A percentile compares a stretch with the other conserved stretches of the same genome.
Conservation (phyloP, 73 alveolate genomes). For the Paraurostyla sp. region DNA sequence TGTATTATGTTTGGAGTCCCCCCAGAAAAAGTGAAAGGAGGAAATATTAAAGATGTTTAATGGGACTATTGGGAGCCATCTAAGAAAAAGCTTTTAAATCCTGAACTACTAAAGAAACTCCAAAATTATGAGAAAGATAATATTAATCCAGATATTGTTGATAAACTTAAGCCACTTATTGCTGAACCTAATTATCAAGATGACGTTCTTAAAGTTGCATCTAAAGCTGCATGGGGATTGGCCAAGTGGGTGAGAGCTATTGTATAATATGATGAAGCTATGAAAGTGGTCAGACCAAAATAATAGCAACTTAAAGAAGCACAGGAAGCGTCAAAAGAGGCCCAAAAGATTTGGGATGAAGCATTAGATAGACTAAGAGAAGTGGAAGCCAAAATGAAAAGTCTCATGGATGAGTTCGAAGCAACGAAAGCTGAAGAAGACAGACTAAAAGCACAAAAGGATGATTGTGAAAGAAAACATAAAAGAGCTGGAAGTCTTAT, state of each 20-base stretch:
- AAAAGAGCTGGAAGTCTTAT: conserved; percentile 98
- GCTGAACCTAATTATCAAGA: conserved; percentile 81
- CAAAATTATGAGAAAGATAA: conserved; percentile 85
- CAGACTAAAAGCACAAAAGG: conserved; percentile 93
- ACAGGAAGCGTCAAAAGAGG: conserved; percentile 91
- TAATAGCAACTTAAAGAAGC: conserved; percentile 98
- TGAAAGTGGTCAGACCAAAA: conserved; percentile 98
- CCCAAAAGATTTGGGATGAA: conserved; percentile 90
- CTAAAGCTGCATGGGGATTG: conserved; percentile 92
- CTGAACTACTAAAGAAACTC: conserved; percentile 85
- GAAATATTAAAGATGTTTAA: conserved; percentile 81
- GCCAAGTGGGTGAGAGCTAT: conserved; percentile 95
- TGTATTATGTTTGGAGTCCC: conserved; percentile 72
- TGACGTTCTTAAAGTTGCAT: conserved; percentile 81
- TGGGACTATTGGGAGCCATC: conserved; percentile 93
- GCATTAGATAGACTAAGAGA: conserved; percentile 93
- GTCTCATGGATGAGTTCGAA: conserved; percentile 87
- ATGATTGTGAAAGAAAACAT: conserved; percentile 93
- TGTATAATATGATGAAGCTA: conserved; percentile 83
- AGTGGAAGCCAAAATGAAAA: conserved; percentile 90
- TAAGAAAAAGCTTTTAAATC: conserved; percentile 80
- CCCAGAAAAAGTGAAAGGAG: conserved; percentile 86
- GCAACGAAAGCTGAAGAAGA: conserved; percentile 97
- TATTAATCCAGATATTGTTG: conserved; percentile 77
- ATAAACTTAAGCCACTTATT: conserved; percentile 74